Conservation (phyloP, 495 filamentous ascomycete genomes). For the Collariella sp. region DNA sequence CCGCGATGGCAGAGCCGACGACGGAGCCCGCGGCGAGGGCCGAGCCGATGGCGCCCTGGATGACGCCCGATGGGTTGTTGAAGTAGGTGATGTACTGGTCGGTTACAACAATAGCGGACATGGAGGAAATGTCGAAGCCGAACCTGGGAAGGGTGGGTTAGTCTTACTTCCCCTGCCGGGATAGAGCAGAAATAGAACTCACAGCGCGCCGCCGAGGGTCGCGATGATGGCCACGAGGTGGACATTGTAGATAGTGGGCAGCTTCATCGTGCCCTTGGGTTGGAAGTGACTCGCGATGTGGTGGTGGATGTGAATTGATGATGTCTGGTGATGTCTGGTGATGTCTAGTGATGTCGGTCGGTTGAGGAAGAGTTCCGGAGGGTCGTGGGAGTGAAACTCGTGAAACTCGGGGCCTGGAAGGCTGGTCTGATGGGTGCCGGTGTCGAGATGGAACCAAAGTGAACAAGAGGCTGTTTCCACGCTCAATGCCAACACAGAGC, state of each 20-base stretch:
- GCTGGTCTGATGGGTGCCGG: too few relatives aligned
- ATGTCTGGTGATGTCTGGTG: neutral
- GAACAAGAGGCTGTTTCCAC: neutral
- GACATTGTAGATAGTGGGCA: slow-evolving; percentile 51
- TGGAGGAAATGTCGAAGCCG: slow-evolving; percentile 40
- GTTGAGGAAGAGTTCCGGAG: too few relatives aligned
- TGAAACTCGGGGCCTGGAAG: too few relatives aligned
- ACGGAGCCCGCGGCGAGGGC: slow-evolving; percentile 17
- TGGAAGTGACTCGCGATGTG: neutral
- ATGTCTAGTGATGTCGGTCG: neutral
- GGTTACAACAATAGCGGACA: slow-evolving; percentile 65
- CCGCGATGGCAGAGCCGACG: slow-evolving; percentile 12
- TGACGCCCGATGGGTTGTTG: slow-evolving; percentile 51
- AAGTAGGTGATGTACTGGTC: slow-evolving; percentile 61
- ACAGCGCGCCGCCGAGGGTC: slow-evolving; percentile 53
- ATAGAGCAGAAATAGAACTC: slow-evolving; percentile 5
- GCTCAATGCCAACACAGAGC: neutral
- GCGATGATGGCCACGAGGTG: slow-evolving; percentile 56
- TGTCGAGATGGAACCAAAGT: neutral
- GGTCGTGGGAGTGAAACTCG: too few relatives aligned
- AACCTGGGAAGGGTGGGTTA: slow-evolving; percentile 28
- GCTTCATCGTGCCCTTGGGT: slow-evolving; percentile 9
- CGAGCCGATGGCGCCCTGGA: slow-evolving; percentile 57
- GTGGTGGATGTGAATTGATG: neutral
- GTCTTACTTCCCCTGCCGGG: too few relatives aligned